These are phyloP conservation scores for Chytriomyces sp. DNA, from an alignment of 192 early-diverging fungal species.

Conservation along the genomic window DNA sequence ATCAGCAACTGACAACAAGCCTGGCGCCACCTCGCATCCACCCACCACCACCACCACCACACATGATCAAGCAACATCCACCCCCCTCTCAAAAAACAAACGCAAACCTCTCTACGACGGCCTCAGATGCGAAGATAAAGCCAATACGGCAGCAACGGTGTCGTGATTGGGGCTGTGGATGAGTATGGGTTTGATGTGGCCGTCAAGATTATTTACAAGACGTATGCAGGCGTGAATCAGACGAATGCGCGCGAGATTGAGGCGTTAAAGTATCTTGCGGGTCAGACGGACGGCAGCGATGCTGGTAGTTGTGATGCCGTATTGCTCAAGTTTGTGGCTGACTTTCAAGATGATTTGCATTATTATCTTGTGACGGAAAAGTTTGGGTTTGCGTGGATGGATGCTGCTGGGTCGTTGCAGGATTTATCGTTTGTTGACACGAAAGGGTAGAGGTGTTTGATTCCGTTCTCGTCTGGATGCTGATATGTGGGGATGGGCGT, in stretches of 20 bases:
- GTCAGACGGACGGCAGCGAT: no score
- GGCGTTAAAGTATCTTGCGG: neutral
- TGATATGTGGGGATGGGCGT: conserved; percentile 35
- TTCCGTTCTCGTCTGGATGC: conserved; percentile 19
- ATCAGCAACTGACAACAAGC: no score
- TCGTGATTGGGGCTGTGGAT: no score
- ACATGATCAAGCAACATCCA: neutral
- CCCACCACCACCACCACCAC: neutral
- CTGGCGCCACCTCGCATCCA: no score
- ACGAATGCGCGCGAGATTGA: conserved; percentile 9
- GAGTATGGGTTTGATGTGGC: neutral
- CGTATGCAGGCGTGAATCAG: no score
- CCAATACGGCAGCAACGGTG: no score
- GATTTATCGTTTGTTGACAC: neutral
- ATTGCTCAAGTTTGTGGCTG: neutral
- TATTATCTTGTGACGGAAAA: conserved; percentile 32
- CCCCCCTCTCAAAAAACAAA: no score
- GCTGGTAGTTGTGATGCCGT: neutral
- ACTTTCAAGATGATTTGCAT: conserved; percentile 6
- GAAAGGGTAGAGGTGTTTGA: no score
- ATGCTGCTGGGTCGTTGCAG: neutral
- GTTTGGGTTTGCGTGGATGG: conserved; percentile 9
- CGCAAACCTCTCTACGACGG: no score
- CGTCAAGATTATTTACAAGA: conserved; percentile 35
- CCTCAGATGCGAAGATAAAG: no score